phyloP scores from a whole-genome alignment of 495 filamentous ascomycete genomes.

The Xylaria castorea region DNA sequence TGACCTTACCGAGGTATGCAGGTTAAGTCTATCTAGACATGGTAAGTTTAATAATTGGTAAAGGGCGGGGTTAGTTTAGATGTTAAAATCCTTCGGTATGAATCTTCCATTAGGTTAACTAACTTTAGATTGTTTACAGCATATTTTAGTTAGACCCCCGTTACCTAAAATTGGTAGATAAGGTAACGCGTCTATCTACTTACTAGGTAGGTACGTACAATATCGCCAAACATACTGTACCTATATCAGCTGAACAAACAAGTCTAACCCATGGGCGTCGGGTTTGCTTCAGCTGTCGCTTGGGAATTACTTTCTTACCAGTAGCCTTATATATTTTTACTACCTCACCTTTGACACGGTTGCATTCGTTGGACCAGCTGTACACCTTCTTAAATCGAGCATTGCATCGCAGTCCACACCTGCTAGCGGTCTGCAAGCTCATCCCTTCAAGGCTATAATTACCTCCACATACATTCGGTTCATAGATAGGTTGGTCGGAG shows the following conservation, averaged over 20 bases:
- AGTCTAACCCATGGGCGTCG: background rate
- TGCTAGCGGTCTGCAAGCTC: background rate
- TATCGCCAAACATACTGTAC: no score
- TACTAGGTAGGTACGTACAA: no score
- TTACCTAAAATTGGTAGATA: slow-evolving; percentile 10
- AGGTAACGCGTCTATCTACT: background rate
- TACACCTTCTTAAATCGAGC: background rate
- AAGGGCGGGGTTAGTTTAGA: slow-evolving; percentile 1
- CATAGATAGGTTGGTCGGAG: slow-evolving; percentile 2
- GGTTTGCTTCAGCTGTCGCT: background rate
- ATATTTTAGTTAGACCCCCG: background rate
- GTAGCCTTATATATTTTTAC: background rate
- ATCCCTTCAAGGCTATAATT: background rate
- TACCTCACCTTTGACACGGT: slow-evolving; percentile 2
- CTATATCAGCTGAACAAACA: background rate
- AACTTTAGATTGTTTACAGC: slow-evolving; percentile 2
- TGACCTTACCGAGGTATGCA: background rate
- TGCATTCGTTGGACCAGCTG: slow-evolving; percentile 6
- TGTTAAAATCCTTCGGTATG: background rate
- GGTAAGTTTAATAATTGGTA: background rate
- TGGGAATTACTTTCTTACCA: background rate
- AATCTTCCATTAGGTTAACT: background rate
- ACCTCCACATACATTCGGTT: background rate
- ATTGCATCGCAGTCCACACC: background rate
- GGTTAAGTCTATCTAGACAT: background rate